A percentile compares a stretch with the other conserved stretches of the same genome.
phyloP scores from a whole-genome alignment of 1,284 basidiomycete species.

The Tilletia indica region DNA sequence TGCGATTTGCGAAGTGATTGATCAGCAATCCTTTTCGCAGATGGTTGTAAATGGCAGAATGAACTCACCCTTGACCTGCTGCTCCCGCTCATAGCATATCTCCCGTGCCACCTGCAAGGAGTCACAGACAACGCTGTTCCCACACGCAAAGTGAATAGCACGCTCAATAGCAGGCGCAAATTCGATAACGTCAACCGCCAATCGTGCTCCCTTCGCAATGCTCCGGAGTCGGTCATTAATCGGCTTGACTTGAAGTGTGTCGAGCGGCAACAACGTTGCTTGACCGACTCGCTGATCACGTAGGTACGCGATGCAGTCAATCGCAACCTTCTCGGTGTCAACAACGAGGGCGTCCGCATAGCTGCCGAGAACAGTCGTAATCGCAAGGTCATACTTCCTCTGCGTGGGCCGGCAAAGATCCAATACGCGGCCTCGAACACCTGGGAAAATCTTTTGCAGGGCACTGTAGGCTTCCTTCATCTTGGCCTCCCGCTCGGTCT shows the following conservation, averaged over 20 bases:
- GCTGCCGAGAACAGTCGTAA: slow-evolving; percentile 89
- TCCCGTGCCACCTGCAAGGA: slow-evolving; percentile 85
- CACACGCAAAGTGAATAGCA: slow-evolving; percentile 94
- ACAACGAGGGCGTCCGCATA: slow-evolving; percentile 95
- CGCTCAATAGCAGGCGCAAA: slow-evolving; percentile 63
- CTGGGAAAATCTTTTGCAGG: slow-evolving; percentile 65
- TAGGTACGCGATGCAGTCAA: slow-evolving; percentile 96
- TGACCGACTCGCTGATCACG: slow-evolving; percentile 89
- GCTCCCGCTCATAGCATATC: slow-evolving; percentile 87
- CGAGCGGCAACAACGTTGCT: slow-evolving; percentile 94
- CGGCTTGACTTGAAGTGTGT: slow-evolving; percentile 89
- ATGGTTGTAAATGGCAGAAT: not conserved
- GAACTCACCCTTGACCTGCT: slow-evolving; percentile 78
- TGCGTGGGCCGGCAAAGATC: slow-evolving; percentile 91
- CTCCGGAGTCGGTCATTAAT: slow-evolving; percentile 91
- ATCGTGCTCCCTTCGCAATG: slow-evolving; percentile 82
- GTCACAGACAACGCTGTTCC: slow-evolving; percentile 91
- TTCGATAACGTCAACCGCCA: slow-evolving; percentile 82
- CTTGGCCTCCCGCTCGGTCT: slow-evolving; percentile 78
- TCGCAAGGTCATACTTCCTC: slow-evolving; percentile 86
- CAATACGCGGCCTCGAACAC: slow-evolving; percentile 71
- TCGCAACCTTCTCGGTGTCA: slow-evolving; percentile 91
- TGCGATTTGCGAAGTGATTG: slow-evolving; percentile 52
- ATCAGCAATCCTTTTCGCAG: not conserved
- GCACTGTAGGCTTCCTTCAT: slow-evolving; percentile 81